Base-by-base conservation (phyloP, 805 yeast species). In the Wickerhamiella qilinensis region DNA sequence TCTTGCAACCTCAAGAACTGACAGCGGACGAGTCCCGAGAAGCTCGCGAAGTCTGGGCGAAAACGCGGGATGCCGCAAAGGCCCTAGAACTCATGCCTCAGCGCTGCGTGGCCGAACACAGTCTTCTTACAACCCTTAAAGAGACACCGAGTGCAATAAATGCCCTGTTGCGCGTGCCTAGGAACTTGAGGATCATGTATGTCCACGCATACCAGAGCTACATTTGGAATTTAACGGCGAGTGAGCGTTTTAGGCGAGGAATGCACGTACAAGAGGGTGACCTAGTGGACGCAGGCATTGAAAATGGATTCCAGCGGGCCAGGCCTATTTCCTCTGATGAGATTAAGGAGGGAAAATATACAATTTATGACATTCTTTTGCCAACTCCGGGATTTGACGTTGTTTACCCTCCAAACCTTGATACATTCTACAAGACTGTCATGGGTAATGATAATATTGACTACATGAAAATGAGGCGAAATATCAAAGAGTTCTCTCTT, bases 371-470 rank as follows among this genome's bases (percentile, higher is more conserved):
- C 57, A 67, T 91, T 21, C 94, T 93, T 2, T 64, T 91, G 39
- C 97, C 99, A n/a, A 73, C 94, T 0, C 98, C 99, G 2, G 99
- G 99, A 0, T 85, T 75, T 55, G 96, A 85, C 53, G 73, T 91
- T n/a, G 53, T 67, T 12, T 91, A 91, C 53, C 98, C 99, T 5
- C 62, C 68, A 9, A 80, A 83, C 51, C 57, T 67, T 31, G 60
- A 83, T 35, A 65, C 73, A 30, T 70, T 72, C 1, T 86, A 86
- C 53, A 69, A 71, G 32, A 73, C 70, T 3, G 63, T 73, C 7
- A 91, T 91, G 97, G 43, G 43, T 8, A 63, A 68, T 38, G 97
- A 91, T 53, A 79, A 75, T 0, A 68, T 91, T 49, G 84, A 85
- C 57, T 95, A 95, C 9, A 65, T 71, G 48, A 68, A 75, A 30